Evolutionary conservation across 169 alveolate species (phyloP), one percentile per base, ranked within the genome.

Genomic region (Babesia caballi): DNA sequence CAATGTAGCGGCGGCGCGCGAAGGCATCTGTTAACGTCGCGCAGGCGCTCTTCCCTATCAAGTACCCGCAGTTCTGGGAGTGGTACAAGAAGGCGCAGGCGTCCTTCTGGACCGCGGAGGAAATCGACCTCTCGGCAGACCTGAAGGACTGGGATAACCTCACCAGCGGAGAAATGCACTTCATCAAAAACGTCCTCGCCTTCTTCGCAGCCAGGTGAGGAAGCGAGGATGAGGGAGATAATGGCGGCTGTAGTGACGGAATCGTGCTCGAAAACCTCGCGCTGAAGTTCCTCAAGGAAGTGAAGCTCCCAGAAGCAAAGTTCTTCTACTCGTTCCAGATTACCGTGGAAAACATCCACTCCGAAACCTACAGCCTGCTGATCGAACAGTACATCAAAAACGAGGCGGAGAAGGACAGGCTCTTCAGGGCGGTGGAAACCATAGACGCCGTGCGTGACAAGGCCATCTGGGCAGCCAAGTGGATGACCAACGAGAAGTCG

Each of bases 31-130:
- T 25, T 65, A 15, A 65, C 33, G 12, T 1, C 44, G 17, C 30
- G 30, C 40, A 77, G 85, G 21, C 53, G 11, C 42, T 95, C 66
- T 89, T 88, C 75, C 98, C 98, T 5, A 92, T 95, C 66, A 77
- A 87, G 54, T 91, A 92, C 90, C 91, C 94, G 46, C 97, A 95
- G 30, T 92, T 96, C 47, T 96, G 99, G 98, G 94, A 94, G 30
- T 94, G 94, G 98, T 97, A 97, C 94, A 98, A 98, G 92, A 94
- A 97, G 88, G 98, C 97, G 38, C 97, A 93, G 84, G 99, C 99
- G 12, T 91, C 98, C 21, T 98, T 98, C 81, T 98, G 99, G 99
- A 95, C 98, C 3, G 97, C 98, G 3, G 99, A 98, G 61, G 99
- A 98, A 82, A 95, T 98, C 41, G 99, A 98, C 85, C 88, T 98